phyloP scores from a whole-genome alignment of 805 yeast species.

The Pichia membranifaciens region DNA sequence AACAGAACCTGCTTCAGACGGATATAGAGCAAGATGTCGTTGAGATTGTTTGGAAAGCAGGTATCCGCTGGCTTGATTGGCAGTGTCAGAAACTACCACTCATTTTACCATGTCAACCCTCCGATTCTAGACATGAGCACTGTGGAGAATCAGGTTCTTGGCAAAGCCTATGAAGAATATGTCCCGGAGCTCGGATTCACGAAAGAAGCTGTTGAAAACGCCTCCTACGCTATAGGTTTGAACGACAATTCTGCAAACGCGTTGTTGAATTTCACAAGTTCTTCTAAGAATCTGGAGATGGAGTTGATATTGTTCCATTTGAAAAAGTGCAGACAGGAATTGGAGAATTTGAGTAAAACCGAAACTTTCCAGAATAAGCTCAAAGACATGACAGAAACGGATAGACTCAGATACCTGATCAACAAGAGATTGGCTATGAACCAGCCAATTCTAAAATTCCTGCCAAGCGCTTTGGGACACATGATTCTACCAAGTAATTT shows the following conservation, averaged over 20 bases:
- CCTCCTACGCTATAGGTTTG: constrained; percentile 35
- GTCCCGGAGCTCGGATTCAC: constrained; percentile 45
- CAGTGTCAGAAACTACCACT: constrained; percentile 31
- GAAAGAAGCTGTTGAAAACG: constrained; percentile 35
- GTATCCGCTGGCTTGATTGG: not conserved
- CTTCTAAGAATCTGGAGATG: constrained; percentile 30
- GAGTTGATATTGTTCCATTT: constrained; percentile 44
- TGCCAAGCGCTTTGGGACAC: constrained; percentile 50
- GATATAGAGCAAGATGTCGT: not conserved
- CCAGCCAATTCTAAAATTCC: constrained; percentile 37
- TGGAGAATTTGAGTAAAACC: constrained; percentile 27
- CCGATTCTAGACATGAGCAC: constrained; percentile 27
- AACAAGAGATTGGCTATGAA: constrained; percentile 48
- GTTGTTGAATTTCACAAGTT: constrained; percentile 32
- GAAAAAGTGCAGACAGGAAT: constrained; percentile 35
- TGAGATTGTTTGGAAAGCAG: not conserved
- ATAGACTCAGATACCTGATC: constrained; percentile 28
- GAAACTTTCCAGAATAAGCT: constrained; percentile 20
- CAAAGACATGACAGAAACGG: constrained; percentile 22
- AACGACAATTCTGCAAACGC: constrained; percentile 39
- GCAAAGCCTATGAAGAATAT: constrained; percentile 25
- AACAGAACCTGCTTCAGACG: too few relatives aligned
- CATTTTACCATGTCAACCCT: constrained; percentile 34
- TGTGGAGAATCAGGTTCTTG: constrained; percentile 36
- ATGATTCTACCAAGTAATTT: constrained; percentile 62